Base-by-base conservation (phyloP, 805 yeast species). In the Kluyveromyces nonfermentans region DNA sequence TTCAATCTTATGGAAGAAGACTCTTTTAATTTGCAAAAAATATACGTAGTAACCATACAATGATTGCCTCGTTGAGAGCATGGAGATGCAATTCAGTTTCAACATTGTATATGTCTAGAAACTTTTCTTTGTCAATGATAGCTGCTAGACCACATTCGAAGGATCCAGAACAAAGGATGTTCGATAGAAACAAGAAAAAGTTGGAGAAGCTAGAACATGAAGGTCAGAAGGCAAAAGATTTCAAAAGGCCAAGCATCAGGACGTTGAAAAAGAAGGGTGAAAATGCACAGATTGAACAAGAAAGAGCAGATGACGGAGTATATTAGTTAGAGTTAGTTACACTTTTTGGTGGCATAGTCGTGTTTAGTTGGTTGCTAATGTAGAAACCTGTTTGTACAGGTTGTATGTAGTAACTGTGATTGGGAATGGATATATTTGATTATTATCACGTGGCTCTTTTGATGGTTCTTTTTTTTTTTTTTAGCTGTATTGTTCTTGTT, bases 281-380 rank as follows among this genome's bases (percentile, higher is more conserved):
- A 14, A 53, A 58, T 34, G 66, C 64, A 7, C 54, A 55, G 37
- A 50, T 62, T 33, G 63, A 60, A 41, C 66, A 62, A 44, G 60
- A 60, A 36, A 57, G 66, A 43, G 60, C 66, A 14, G 66, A 62
- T 43, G 66, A 62, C 40, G 66, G 66, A 21, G 64, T 60, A 20
- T 62, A 60, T 42, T 60, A 48, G 45, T 16, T 14, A n/a, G n/a
- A n/a, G n/a, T n/a, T n/a, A n/a, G n/a, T n/a, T n/a, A n/a, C n/a
- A n/a, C n/a, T n/a, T n/a, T n/a, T n/a, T n/a, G n/a, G n/a, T n/a
- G n/a, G n/a, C n/a, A n/a, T n/a, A n/a, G n/a, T n/a, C n/a, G n/a
- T n/a, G n/a, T n/a, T n/a, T n/a, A n/a, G n/a, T n/a, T n/a, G n/a
- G n/a, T n/a, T n/a, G n/a, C n/a, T n/a, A n/a, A n/a, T n/a, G n/a